Conservation (phyloP, 2,329 filamentous ascomycete species). For the Hypoxylon sp. region DNA sequence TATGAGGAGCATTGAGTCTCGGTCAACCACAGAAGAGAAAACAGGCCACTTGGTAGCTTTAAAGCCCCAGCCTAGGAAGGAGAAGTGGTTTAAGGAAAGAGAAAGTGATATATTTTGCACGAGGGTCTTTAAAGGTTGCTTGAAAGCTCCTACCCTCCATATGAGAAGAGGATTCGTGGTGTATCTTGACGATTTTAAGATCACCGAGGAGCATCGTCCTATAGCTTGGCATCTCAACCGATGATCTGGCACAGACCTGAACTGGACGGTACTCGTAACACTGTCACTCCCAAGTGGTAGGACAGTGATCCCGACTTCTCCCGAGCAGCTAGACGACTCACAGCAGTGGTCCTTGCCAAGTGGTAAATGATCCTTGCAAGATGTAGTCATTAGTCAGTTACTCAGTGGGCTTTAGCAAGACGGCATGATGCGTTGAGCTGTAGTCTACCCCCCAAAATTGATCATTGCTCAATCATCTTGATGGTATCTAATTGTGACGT, state of each 20-base stretch:
- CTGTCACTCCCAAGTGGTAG: constrained; percentile 49
- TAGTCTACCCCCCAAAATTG: constrained; percentile 38
- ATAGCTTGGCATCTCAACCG: constrained; percentile 21
- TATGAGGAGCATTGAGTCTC: constrained; percentile 55
- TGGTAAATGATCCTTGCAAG: constrained; percentile 35
- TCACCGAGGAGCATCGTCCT: constrained; percentile 23
- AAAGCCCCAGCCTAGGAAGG: constrained; percentile 72
- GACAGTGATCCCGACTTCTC: constrained; percentile 29
- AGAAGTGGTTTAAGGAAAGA: constrained; percentile 50
- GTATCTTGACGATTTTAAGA: constrained; percentile 21
- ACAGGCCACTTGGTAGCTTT: constrained; percentile 73
- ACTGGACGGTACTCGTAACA: constrained; percentile 27
- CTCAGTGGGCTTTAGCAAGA: constrained; percentile 32
- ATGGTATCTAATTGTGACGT: not conserved
- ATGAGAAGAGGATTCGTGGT: constrained; percentile 30
- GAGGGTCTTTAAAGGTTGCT: constrained; percentile 65
- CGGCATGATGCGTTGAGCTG: constrained; percentile 19
- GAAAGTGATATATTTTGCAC: constrained; percentile 52
- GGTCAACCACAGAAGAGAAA: constrained; percentile 50
- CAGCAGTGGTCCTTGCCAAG: constrained; percentile 42
- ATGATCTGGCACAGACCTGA: constrained; percentile 22
- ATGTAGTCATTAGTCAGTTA: constrained; percentile 34
- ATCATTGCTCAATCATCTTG: constrained; percentile 24
- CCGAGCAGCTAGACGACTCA: constrained; percentile 36
- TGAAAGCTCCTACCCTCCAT: constrained; percentile 64